A percentile compares a stretch with the other conserved stretches of the same genome.
These are phyloP conservation scores for Didymella pomorum DNA, from an alignment of 2,329 filamentous ascomycete species.

Conservation along the genomic window DNA sequence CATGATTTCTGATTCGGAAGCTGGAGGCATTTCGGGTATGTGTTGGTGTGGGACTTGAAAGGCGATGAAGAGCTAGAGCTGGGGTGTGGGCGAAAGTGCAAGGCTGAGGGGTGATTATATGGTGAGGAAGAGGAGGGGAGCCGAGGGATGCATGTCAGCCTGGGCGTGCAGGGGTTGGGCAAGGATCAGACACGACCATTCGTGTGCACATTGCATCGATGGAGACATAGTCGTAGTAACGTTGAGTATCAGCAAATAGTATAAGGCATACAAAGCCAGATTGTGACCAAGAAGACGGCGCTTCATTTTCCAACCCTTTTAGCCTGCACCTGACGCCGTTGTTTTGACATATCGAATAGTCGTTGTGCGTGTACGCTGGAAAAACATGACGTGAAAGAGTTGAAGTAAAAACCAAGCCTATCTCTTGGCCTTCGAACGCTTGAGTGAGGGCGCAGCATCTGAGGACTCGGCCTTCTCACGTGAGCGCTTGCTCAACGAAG, in stretches of 20 bases:
- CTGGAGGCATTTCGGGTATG: background rate
- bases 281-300: background rate
- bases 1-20: background rate
- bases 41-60: too few relatives aligned
- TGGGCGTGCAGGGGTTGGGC: background rate
- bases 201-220: background rate
- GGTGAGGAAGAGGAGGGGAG: conserved; percentile 3
- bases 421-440: conserved; percentile 1
- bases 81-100: too few relatives aligned
- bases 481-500: background rate
- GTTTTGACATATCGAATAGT: background rate
- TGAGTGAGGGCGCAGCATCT: background rate
- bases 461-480: background rate
- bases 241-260: background rate
- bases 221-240: background rate
- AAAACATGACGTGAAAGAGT: background rate
- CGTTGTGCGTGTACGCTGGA: background rate
- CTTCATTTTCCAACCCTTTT: background rate
- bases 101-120: background rate
- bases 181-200: background rate
- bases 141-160: conserved; percentile 5
- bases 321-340: background rate
- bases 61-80: too few relatives aligned
- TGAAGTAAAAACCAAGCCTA: background rate
- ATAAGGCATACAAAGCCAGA: background rate